A percentile compares a stretch with the other conserved stretches of the same genome.
Conservation (phyloP, 805 yeast genomes). For the Komagataella pastoris region DNA sequence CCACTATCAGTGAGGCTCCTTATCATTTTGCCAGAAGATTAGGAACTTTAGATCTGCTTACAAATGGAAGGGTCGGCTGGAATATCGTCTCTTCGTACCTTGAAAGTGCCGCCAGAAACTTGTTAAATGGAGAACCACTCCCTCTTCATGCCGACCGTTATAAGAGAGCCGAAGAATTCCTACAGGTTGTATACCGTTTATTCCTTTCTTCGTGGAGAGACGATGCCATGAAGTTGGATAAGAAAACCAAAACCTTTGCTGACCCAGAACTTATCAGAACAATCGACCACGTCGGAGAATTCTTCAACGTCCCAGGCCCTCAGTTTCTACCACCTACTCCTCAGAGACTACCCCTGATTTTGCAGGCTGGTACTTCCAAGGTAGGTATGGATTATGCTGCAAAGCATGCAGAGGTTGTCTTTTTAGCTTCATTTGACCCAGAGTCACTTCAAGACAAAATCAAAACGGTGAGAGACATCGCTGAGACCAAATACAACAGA, state of each 20-base stretch:
- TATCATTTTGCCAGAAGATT: constrained; percentile 16
- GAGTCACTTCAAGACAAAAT: constrained; percentile 15
- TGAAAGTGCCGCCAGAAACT: constrained; percentile 15
- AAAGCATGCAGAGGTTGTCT: constrained; percentile 16
- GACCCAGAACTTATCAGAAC: constrained; percentile 12
- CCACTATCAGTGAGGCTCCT: constrained; percentile 18
- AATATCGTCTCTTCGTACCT: constrained; percentile 17
- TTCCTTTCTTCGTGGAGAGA: constrained; percentile 17
- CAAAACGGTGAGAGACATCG: constrained; percentile 16
- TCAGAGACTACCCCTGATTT: constrained; percentile 16
- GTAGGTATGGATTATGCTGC: constrained; percentile 18
- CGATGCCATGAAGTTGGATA: constrained; percentile 16
- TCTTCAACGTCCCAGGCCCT: constrained; percentile 14
- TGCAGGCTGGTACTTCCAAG: constrained; percentile 18
- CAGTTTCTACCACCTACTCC: constrained; percentile 16
- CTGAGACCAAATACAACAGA: constrained; percentile 18
- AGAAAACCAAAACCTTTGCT: constrained; percentile 15
- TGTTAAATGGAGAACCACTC: constrained; percentile 13
- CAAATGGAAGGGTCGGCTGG: constrained; percentile 19
- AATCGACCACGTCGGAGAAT: constrained; percentile 15
- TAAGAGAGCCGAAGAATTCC: constrained; percentile 14
- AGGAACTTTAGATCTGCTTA: constrained; percentile 18
- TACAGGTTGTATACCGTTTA: constrained; percentile 14
- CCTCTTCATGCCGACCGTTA: constrained; percentile 18
- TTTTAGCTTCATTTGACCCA: constrained; percentile 12